Conservation (phyloP, 345 rosid species). For the Nephelium lappaceum region DNA sequence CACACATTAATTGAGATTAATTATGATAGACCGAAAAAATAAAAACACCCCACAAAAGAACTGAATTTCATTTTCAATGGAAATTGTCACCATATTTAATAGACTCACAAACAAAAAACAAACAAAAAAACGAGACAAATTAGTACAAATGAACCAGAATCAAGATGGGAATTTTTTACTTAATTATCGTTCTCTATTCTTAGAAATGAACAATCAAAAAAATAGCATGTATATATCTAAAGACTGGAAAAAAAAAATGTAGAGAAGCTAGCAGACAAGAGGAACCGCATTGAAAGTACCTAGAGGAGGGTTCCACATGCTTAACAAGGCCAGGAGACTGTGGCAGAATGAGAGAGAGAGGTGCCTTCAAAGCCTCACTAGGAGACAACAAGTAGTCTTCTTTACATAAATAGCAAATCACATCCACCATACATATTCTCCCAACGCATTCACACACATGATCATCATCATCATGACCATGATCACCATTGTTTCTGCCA, state of each 20-base stretch:
- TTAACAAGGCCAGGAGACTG: slow-evolving; percentile 42
- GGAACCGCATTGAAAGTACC: slow-evolving; percentile 38
- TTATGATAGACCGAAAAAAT: not conserved
- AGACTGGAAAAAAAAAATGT: not conserved
- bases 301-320: slow-evolving; percentile 71
- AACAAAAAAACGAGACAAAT: not conserved
- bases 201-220: not conserved
- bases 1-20: not conserved
- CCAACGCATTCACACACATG: slow-evolving; percentile 70
- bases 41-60: not conserved
- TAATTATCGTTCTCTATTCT: not conserved
- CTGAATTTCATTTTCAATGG: not conserved
- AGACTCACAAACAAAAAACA: not conserved
- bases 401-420: slow-evolving; percentile 71
- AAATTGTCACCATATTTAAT: not conserved
- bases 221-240: not conserved
- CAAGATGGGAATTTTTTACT: not conserved
- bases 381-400: slow-evolving; percentile 56
- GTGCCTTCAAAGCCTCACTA: slow-evolving; percentile 50
- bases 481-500: not conserved
- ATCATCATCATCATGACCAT: slow-evolving; percentile 9
- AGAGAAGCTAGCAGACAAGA: not conserved
- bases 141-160: not conserved
- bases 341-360: slow-evolving; percentile 72
- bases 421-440: slow-evolving; percentile 86